phyloP scores from a whole-genome alignment of 495 filamentous ascomycete species.

The Entonaema liquescens region DNA sequence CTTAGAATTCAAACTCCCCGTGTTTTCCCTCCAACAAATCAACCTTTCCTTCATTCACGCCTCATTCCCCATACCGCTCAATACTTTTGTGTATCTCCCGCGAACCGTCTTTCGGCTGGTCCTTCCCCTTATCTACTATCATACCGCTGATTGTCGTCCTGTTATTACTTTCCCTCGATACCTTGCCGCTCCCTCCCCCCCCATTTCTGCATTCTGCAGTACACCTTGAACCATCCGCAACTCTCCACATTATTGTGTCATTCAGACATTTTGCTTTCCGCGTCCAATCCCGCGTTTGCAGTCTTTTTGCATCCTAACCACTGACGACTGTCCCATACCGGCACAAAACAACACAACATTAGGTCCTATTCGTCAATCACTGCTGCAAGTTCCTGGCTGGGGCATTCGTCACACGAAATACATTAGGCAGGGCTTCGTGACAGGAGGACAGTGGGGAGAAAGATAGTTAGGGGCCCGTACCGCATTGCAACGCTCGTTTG shows the following conservation, averaged over 20 bases:
- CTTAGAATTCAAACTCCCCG: constrained; percentile 20
- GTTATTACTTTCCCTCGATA: neutral
- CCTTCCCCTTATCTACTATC: constrained; percentile 23
- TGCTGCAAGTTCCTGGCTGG: constrained; percentile 29
- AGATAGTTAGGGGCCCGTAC: constrained; percentile 3
- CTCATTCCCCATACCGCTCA: constrained; percentile 11
- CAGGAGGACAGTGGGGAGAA: constrained; percentile 10
- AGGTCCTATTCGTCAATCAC: constrained; percentile 34
- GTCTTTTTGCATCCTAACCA: constrained; percentile 30
- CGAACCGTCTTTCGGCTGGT: constrained; percentile 27
- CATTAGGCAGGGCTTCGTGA: constrained; percentile 10
- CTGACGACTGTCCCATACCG: constrained; percentile 16
- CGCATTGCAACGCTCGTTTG: constrained; percentile 9
- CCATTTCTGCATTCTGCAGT: constrained; percentile 33
- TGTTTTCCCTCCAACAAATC: constrained; percentile 38
- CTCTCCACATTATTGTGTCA: constrained; percentile 44
- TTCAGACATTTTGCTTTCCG: constrained; percentile 31
- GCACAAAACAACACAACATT: constrained; percentile 28
- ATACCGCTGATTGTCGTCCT: neutral
- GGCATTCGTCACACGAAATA: constrained; percentile 14
- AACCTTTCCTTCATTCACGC: constrained; percentile 25
- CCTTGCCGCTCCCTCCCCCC: constrained; percentile 3
- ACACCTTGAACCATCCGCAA: constrained; percentile 36
- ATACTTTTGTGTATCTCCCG: constrained; percentile 3
- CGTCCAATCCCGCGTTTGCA: constrained; percentile 43